Evolutionary conservation across 768 basidiomycete species (phyloP), one percentile per base, ranked within the genome.

Genomic region (Psilocybe sp.): DNA sequence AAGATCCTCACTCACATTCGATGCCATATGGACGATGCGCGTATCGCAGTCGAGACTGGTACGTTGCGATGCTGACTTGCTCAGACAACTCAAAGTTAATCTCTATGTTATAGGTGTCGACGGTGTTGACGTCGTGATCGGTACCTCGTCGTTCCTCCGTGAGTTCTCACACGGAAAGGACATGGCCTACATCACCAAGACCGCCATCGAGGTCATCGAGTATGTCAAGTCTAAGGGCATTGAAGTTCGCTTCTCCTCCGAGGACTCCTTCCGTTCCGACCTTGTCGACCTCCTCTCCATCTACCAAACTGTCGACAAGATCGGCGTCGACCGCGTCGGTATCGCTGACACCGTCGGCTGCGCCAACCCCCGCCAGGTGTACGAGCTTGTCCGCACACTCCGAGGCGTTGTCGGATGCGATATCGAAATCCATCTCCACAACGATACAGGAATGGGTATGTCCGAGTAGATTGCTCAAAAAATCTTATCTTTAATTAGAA

Each of bases 161-260:
- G 95, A 99, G 75, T 97, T 98, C 81, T 98, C 96, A 20, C 97
- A 99, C 69, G 97, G 97, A 64, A 99, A 98, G 82, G 97, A 98
- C 70, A 99, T 99, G 92, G 75, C 92, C 40, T 99, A 97, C 75
- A 99, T 99, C 76, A 96, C 96, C 77, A 98, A 95, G 75, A 89
- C 92, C 35, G 96, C 96, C 52, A 93, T 98, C 61, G 95, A 98
- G 69, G 97, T 99, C 60, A 99, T 99, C 72, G 84, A 96, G 61
- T 99, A 88, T 61, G 96, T 99, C 81, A 99, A 99, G 81, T 94
- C 90, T 76, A 99, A 98, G 88, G 88, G 87, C 53, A 96, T 99
- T 63, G 97, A 99, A 75, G 92, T 99, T 66, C 93, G 97, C 52
- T 99, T 99, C 82, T 98, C 97, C 4, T 95, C 96, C 23, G 97